Conservation (phyloP, 192 early-diverging fungal genomes). For the Podila clonocystis region DNA sequence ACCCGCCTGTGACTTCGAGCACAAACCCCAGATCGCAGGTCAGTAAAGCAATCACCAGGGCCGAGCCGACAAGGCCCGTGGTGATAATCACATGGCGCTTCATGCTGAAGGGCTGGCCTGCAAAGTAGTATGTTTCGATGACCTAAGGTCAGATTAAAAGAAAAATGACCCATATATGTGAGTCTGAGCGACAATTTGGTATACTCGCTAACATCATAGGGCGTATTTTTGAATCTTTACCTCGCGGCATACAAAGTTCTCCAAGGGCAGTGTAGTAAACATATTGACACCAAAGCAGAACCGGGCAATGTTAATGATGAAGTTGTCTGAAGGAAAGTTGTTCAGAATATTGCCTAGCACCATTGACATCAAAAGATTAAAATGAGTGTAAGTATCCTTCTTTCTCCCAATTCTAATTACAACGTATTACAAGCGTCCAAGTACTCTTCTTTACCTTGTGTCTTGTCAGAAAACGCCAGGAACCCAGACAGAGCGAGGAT, state of each 20-base stretch:
- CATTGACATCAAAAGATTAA: not conserved
- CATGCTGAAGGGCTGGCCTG: slow-evolving; percentile 60
- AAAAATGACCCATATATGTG: not conserved
- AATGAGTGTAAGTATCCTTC: slow-evolving; percentile 3
- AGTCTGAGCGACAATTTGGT: not conserved
- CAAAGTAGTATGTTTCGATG: slow-evolving; percentile 71
- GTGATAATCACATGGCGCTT: slow-evolving; percentile 77
- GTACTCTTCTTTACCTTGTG: slow-evolving; percentile 62
- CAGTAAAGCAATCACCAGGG: slow-evolving; percentile 75
- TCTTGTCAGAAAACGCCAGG: slow-evolving; percentile 84
- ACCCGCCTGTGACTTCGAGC: slow-evolving; percentile 87
- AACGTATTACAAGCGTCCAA: too few relatives aligned
- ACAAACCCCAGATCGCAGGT: slow-evolving; percentile 88
- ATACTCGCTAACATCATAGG: not conserved
- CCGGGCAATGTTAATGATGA: slow-evolving; percentile 87
- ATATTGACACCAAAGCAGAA: slow-evolving; percentile 93
- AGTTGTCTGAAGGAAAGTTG: slow-evolving; percentile 83
- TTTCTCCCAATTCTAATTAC: too few relatives aligned
- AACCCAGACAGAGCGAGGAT: slow-evolving; percentile 80
- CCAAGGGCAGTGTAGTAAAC: slow-evolving; percentile 93
- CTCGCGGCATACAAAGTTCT: slow-evolving; percentile 90
- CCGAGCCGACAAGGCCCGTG: slow-evolving; percentile 65
- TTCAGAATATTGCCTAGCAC: slow-evolving; percentile 84
- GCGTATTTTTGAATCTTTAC: slow-evolving; percentile 32
- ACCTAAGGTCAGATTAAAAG: slow-evolving; percentile 51